Base-by-base conservation (phyloP, 371 early-diverging fungal genomes). In the Zopfochytrium polystomum region DNA sequence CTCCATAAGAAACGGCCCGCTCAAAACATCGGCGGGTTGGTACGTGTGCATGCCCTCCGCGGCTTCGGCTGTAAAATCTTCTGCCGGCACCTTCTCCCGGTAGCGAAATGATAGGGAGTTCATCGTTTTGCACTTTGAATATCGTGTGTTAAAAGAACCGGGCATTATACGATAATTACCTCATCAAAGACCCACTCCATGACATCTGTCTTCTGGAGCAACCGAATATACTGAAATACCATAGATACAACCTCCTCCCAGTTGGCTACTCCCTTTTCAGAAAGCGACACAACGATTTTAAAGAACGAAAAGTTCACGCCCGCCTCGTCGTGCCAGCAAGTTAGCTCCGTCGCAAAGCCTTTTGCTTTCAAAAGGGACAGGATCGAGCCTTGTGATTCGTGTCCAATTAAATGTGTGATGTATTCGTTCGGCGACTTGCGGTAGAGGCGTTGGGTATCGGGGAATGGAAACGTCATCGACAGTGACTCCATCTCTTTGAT, bases 141-240 rank as follows among this genome's bases (percentile, higher is more conserved):
- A n/a, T n/a, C 9, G 43, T 5, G 0, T 22, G 3, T 26, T 29
- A 30, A n/a, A 27, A 30, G 5, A 43, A 44, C 9, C 7, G 11
- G 26, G 25, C 11, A 20, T 38, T n/a, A 55, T 22, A 13, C 22
- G 45, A 42, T 9, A 27, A 35, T 22, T 18, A 65, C 66, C 66
- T 95, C 95, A 38, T 86, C 71, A 68, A 85, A 92, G 27, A 86
- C 83, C 73, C 88, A 86, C 33, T 84, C 74, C 59, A 89, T 85
- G 26, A 89, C 79, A 4, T 90, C 90, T 27, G 66, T 67, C 3
- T 68, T 66, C 32, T 80, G 77, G 23, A 96, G 71, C 77, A 97
- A 75, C 23, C 84, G 71, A 53, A 96, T 87, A 66, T 94, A 97
- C 68, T 88, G 87, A 72, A 96, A 97, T 22, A 95, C 70, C 35